Evolutionary conservation across 1,139 yeast species (phyloP), one percentile per base, ranked within the genome.

Genomic region (Zygotorulaspora mrakii): DNA sequence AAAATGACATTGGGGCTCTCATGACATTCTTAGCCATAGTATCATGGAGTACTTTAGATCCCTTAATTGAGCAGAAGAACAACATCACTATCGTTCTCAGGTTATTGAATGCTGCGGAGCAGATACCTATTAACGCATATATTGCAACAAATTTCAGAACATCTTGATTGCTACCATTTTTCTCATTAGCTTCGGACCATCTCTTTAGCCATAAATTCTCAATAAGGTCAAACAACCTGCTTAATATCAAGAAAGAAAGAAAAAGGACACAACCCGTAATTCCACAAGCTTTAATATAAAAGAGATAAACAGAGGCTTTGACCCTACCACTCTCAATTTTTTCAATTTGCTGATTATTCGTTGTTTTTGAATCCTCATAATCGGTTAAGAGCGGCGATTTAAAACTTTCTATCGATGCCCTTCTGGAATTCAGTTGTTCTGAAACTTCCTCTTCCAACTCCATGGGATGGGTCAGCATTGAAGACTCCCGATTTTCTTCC

Each of bases 1-100:
- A 82, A 59, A 81, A 82, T 2, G 80, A 70, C 86, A 82, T 80
- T 43, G 89, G 89, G 0, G 88, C 78, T 48, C 79, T 67, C 46
- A 82, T 61, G 11, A 82, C 84, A 30, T 82, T 65, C 6, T 52
- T 51, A 0, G 85, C 82, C 87, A 82, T 79, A 21, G 61, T 65
- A 47, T 75, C 74, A 58, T 82, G 91, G 31, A 82, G 61, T 31
- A 65, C 70, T 43, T 67, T 75, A 1, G 88, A 77, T 0, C 84
- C 89, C 44, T 73, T 70, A 35, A 82, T 73, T 3, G 87, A 71
- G 57, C 87, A 79, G 55, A 68, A 76, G 22, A 77, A 62, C 76
- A 82, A 75, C 72, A 79, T 66, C 36, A 76, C 65, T 40, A 75
- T 60, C 10, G 76, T 71, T 59, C 79, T 78, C 11, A 71, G 42